Base-by-base conservation (phyloP, 148 eudicot genomes). In the Chenopodium formosanum region DNA sequence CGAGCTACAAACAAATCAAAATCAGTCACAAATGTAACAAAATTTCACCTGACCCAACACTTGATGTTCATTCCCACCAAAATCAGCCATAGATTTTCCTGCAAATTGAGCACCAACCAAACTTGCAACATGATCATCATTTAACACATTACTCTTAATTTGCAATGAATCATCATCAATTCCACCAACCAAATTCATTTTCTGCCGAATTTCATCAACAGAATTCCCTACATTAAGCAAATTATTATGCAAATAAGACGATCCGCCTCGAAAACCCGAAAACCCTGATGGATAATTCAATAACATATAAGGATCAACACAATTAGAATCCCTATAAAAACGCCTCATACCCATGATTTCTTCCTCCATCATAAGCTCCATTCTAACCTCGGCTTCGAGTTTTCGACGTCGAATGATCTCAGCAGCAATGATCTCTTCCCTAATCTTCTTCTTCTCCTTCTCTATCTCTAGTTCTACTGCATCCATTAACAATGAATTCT, bases 311-410 rank as follows among this genome's bases (percentile, higher is more conserved):
- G 37, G 80, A 75, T 75, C 48, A 84, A 75, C 22, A 80, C 44
- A 2, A 78, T n/a, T 27, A 60, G 66, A 73, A 70, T 7, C 47
- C 40, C 23, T 20, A 74, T n/a, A 23, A 75, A 75, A 69, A 70
- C 40, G 27, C 65, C 73, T 71, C 82, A 73, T 72, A 78, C 85
- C 84, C 81, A 78, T 52, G 17, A 70, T 27, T 72, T 78, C 58
- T 34, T 73, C 34, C 77, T 83, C 85, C 48, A 73, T 66, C 58
- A 50, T 60, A 13, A 71, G 52, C 65, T 82, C 77, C 78, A 62
- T 73, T 19, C 85, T 78, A 73, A 83, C 82, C 60, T 78, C 82
- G 1, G 60, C 58, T 23, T 78, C 85, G 13, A 83, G 82, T 72
- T 78, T 32, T 70, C 23, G 72, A 4, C 67, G 71, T 0, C 40